Evolutionary conservation across 495 filamentous ascomycete species (phyloP).

Genomic region (Aspergillus steynii): DNA sequence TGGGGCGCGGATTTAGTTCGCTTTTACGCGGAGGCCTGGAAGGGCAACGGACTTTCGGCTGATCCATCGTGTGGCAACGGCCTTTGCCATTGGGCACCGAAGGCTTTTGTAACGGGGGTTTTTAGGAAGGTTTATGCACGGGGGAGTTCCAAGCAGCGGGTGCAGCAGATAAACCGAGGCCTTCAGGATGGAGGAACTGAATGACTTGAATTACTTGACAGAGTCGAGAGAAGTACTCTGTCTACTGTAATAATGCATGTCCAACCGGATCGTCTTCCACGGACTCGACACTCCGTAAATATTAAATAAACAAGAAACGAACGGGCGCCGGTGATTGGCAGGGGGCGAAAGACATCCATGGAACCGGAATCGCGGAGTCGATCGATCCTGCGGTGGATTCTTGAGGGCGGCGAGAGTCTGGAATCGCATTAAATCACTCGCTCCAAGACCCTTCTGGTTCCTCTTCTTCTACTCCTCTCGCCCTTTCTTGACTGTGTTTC

Average conservation of each 20-base stretch:
- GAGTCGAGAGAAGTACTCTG: too few species aligned
- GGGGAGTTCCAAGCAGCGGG: too few species aligned
- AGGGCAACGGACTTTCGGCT: not conserved
- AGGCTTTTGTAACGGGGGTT: not conserved
- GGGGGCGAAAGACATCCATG: not conserved
- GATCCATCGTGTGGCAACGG: too few species aligned
- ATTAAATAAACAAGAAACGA: not conserved
- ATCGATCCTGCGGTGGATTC: not conserved
- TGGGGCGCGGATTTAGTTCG: not conserved
- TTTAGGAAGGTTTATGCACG: not conserved
- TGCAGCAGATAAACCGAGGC: too few species aligned
- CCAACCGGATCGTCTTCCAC: too few species aligned
- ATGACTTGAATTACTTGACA: too few species aligned
- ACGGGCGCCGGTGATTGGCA: too few species aligned
- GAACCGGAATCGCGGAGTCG: not conserved
- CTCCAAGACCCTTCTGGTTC: not conserved
- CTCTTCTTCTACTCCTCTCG: not conserved
- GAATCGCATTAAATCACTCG: not conserved
- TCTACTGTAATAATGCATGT: too few species aligned
- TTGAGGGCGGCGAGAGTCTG: not conserved
- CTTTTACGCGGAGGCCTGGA: not conserved
- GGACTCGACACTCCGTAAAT: too few species aligned
- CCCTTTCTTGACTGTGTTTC: not conserved
- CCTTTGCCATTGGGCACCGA: not conserved
- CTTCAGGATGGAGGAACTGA: too few species aligned